phyloP scores from a whole-genome alignment of 257 asterid genomes.

The Buddleja alternifolia region DNA sequence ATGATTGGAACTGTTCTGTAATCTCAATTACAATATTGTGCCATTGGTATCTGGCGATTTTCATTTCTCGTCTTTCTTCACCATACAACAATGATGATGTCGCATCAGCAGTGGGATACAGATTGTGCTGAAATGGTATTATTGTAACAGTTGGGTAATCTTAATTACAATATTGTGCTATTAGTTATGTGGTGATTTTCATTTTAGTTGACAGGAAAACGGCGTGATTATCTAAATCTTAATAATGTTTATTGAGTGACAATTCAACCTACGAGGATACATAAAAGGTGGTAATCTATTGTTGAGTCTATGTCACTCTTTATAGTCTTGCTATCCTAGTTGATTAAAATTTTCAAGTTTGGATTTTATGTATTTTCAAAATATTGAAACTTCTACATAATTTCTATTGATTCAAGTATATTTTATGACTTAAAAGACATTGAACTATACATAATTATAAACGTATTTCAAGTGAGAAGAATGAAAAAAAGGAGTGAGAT shows the following conservation, averaged over 20 bases:
- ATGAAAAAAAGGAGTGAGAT: no score
- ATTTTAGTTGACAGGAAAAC: slow-evolving; percentile 17
- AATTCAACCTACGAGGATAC: slow-evolving; percentile 18
- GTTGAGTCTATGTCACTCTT: slow-evolving; percentile 18
- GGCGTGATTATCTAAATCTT: slow-evolving; percentile 7
- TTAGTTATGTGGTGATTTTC: background rate
- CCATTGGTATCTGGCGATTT: background rate
- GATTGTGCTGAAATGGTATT: background rate
- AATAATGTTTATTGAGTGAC: slow-evolving; percentile 16
- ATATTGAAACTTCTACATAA: no score
- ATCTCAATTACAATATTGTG: background rate
- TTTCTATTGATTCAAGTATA: no score
- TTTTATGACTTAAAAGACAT: no score
- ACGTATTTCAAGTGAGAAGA: no score
- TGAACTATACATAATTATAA: no score
- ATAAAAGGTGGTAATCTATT: slow-evolving; percentile 14
- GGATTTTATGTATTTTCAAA: no score
- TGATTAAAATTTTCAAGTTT: no score
- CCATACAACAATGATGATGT: background rate
- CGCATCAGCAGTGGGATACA: background rate
- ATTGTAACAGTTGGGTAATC: no score
- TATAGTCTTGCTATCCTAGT: no score
- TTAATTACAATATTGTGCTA: background rate
- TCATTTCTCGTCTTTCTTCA: no score
- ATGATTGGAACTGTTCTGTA: no score